phyloP scores from a whole-genome alignment of 2,329 filamentous ascomycete genomes.

The Coleophoma cylindrospora region DNA sequence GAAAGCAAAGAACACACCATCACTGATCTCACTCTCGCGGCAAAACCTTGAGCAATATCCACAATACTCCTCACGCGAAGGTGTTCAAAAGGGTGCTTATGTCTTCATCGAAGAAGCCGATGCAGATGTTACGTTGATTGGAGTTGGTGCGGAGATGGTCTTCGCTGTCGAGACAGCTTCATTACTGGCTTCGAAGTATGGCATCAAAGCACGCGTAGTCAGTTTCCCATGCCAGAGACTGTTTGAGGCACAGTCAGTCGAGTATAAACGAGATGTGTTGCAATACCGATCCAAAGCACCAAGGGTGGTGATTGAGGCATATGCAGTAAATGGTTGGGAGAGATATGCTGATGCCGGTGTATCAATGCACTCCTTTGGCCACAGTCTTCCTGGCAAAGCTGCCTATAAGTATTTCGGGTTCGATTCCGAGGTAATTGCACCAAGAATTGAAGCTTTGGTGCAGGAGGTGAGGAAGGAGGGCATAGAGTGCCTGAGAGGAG shows the following conservation, averaged over 20 bases:
- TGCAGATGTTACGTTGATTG: slow-evolving; percentile 39
- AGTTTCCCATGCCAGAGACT: slow-evolving; percentile 40
- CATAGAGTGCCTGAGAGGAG: slow-evolving; percentile 7
- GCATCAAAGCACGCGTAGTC: slow-evolving; percentile 34
- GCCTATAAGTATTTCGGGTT: slow-evolving; percentile 54
- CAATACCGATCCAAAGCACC: slow-evolving; percentile 35
- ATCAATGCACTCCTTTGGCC: slow-evolving; percentile 49
- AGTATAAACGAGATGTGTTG: slow-evolving; percentile 41
- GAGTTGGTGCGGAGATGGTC: slow-evolving; percentile 31
- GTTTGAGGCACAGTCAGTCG: slow-evolving; percentile 35
- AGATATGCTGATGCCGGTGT: slow-evolving; percentile 52
- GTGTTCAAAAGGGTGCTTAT: slow-evolving; percentile 39
- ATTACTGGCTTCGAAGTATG: slow-evolving; percentile 29
- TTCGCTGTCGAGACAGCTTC: slow-evolving; percentile 38
- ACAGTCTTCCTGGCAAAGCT: slow-evolving; percentile 47
- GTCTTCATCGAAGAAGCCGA: slow-evolving; percentile 37
- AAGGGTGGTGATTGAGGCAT: slow-evolving; percentile 55
- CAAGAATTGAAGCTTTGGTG: slow-evolving; percentile 22
- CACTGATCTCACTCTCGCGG: slow-evolving; percentile 43
- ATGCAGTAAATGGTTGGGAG: slow-evolving; percentile 53
- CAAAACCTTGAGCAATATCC: slow-evolving; percentile 37
- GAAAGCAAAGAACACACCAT: slow-evolving; percentile 33
- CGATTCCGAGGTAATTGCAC: slow-evolving; percentile 37
- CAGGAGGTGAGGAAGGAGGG: slow-evolving; percentile 25
- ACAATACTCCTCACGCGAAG: slow-evolving; percentile 32